Evolutionary conservation across 2,329 filamentous ascomycete genomes (phyloP).

Genomic region (Fusarium illudens): DNA sequence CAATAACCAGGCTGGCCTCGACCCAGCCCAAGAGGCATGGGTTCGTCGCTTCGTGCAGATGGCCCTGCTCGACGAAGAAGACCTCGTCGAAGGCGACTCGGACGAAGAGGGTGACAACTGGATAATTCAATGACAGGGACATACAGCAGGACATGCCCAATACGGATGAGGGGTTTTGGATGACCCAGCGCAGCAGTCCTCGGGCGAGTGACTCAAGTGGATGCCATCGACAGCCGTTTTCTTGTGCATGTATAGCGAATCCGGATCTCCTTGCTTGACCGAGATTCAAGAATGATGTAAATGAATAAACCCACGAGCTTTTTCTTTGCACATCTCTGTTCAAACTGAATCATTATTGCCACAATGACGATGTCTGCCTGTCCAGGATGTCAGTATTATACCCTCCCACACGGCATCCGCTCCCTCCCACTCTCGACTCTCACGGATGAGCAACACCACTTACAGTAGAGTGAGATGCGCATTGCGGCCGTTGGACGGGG

Average conservation of each 20-base stretch:
- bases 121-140: constrained; percentile 36
- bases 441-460: neutral
- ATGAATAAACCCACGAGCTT: neutral
- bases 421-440: neutral
- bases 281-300: constrained; percentile 20
- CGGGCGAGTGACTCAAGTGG: constrained; percentile 6
- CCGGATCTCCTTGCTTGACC: constrained; percentile 19
- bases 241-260: constrained; percentile 20
- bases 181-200: neutral
- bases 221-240: constrained; percentile 9
- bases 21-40: constrained; percentile 61
- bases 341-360: constrained; percentile 15
- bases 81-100: constrained; percentile 56
- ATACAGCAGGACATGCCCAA: neutral
- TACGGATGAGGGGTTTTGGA: neutral
- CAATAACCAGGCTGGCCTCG: constrained; percentile 47
- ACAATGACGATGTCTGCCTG: constrained; percentile 9
- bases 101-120: constrained; percentile 45
- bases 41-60: constrained; percentile 63
- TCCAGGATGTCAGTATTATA: constrained; percentile 13
- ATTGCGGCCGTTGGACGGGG: constrained; percentile 6
- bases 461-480: neutral
- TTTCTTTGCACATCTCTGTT: neutral
- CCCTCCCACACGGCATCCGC: constrained; percentile 11
- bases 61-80: constrained; percentile 62